Evolutionary conservation across 805 yeast species (phyloP).

Genomic region (Candida peoriensis): DNA sequence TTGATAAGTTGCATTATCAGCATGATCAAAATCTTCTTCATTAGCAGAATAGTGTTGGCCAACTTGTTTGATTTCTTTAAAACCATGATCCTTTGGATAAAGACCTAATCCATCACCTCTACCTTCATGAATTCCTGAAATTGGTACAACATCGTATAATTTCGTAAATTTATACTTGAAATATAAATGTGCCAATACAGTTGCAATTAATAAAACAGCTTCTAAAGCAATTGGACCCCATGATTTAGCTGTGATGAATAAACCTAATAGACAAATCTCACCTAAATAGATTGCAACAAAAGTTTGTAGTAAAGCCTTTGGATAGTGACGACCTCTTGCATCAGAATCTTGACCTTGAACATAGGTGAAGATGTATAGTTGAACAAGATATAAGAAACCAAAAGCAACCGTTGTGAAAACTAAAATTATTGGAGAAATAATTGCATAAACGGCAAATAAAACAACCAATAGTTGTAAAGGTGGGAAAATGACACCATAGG

Average conservation of each 20-base stretch:
- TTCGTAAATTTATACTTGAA: conserved; percentile 57
- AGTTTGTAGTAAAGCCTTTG: conserved; percentile 64
- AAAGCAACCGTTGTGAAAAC: conserved; percentile 62
- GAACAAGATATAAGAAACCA: conserved; percentile 54
- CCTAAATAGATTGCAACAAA: conserved; percentile 70
- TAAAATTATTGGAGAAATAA: conserved; percentile 70
- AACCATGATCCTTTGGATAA: conserved; percentile 72
- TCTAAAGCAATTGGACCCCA: conserved; percentile 78
- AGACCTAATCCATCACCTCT: conserved; percentile 32
- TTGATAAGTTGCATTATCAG: conserved; percentile 25
- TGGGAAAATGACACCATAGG: conserved; percentile 84
- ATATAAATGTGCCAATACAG: conserved; percentile 55
- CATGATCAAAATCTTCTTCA: conserved; percentile 21
- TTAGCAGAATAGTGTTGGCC: conserved; percentile 35
- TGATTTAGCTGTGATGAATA: conserved; percentile 70
- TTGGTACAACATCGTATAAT: conserved; percentile 62
- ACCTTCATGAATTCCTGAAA: conserved; percentile 43
- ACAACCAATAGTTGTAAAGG: conserved; percentile 68
- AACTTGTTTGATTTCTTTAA: conserved; percentile 46
- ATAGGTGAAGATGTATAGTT: conserved; percentile 55
- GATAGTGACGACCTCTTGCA: conserved; percentile 69
- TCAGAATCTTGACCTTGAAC: conserved; percentile 55
- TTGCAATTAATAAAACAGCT: conserved; percentile 50
- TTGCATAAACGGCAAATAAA: conserved; percentile 68
- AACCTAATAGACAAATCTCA: conserved; percentile 62